Evolutionary conservation across 2,329 filamentous ascomycete species (phyloP), one percentile per base, ranked within the genome.

Genomic region (Ascochyta pisi): DNA sequence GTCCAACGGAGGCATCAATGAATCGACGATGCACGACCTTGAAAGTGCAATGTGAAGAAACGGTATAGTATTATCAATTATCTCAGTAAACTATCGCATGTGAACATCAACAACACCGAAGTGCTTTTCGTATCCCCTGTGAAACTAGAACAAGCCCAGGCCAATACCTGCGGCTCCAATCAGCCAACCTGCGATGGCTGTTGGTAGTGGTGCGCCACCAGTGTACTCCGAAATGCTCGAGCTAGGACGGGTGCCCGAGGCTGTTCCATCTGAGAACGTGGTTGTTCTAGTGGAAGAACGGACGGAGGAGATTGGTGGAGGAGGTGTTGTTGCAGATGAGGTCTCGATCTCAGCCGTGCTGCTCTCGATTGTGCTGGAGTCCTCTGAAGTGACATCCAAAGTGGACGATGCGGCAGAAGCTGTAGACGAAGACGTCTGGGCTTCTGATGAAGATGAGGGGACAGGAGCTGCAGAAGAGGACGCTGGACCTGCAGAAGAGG

Each of bases 81-180:
- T 23, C 13, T 46, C 2, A 15, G 13, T 35, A 22, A 42, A 33
- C 15, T 16, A 22, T 46, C 15, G 42, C 47, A 23, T 35, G 22
- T 40, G 16, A 41, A 27, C 27, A 43, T 33, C 13, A 43, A 47
- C 1, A 42, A 41, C 53, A 51, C 48, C 37, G 26, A 41, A 23
- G 22, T 43, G 47, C 43, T 47, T 35, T 26, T 13, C 19, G 26
- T 16, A 23, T 12, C 42, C 40, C 24, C 10, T 15, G n/a, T 6
- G 22, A 37, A 12, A 26, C 50, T 49, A 68, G 42, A 68, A 50
- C 62, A 65, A 63, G 15, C 64, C 65, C 9, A 66, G 39, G 27
- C 63, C 64, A 38, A 67, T 24, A 33, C 64, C 64, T 31, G 60
- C 63, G 13, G 63, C 64, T 26, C 65, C 65, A 42, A 67, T 44